These are phyloP conservation scores for Lichtheimia corymbifera DNA, from an alignment of 371 early-diverging fungal genomes.

Conservation along the genomic window DNA sequence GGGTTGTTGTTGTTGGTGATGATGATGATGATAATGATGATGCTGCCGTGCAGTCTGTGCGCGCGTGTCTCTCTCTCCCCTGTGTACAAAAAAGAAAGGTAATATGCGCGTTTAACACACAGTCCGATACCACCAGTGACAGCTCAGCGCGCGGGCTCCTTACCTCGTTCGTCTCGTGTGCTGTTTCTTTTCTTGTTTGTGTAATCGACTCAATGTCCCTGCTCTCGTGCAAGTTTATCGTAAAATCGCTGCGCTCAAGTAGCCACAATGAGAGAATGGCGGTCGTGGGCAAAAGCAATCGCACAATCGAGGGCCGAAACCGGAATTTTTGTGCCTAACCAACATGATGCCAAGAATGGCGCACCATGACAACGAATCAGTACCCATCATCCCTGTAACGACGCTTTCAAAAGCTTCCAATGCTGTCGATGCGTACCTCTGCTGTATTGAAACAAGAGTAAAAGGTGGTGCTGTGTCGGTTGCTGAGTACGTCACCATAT, in stretches of 20 bases:
- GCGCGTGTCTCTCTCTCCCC: background rate
- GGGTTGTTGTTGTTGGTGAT: background rate
- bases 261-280: background rate
- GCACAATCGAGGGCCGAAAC: background rate
- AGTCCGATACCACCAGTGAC: slow-evolving; percentile 3
- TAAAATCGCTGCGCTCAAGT: background rate
- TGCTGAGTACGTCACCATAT: background rate
- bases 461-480: background rate
- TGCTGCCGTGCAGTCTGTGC: slow-evolving; percentile 8
- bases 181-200: slow-evolving; percentile 3
- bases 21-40: background rate
- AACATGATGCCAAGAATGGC: background rate
- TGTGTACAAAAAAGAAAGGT: background rate
- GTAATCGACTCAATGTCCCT: background rate
- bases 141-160: slow-evolving; percentile 1
- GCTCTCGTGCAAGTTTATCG: background rate
- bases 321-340: background rate
- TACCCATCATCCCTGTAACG: background rate
- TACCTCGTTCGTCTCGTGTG: background rate
- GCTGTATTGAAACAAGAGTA: background rate
- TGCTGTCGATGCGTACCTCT: background rate
- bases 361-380: background rate
- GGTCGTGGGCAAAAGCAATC: background rate
- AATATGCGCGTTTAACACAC: background rate
- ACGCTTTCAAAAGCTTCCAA: background rate